Conservation (phyloP, 345 rosid species). For the Murraya koenigii region DNA sequence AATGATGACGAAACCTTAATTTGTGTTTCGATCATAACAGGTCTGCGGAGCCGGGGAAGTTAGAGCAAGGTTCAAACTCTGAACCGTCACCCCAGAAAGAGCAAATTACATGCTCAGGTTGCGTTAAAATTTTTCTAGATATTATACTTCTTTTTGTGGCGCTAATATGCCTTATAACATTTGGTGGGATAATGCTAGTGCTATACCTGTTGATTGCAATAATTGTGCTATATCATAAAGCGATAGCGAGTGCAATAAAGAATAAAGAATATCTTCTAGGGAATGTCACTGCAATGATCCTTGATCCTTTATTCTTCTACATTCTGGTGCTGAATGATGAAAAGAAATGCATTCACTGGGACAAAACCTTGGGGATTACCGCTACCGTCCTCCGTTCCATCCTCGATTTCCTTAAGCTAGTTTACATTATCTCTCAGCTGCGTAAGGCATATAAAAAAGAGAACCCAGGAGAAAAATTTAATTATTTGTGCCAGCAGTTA, state of each 20-base stretch:
- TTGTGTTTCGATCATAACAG: no score
- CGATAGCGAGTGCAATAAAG: not conserved
- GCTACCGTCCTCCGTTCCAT: conserved; percentile 1
- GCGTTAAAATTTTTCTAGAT: accelerated
- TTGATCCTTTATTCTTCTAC: conserved; percentile 17
- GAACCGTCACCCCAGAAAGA: no score
- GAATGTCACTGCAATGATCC: conserved; percentile 10
- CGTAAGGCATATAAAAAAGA: not conserved
- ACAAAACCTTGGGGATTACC: conserved; percentile 6
- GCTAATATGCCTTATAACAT: accelerated
- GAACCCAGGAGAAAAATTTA: no score
- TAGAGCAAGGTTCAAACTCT: no score
- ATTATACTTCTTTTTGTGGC: accelerated
- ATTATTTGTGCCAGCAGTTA: accelerated
- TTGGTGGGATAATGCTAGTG: no score
- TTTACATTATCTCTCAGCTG: not conserved
- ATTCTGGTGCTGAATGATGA: not conserved
- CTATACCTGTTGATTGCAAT: not conserved
- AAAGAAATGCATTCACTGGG: not conserved
- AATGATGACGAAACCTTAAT: no score
- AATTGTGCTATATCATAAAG: no score
- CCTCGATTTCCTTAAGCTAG: not conserved
- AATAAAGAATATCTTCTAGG: not conserved
- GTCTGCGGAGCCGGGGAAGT: no score
- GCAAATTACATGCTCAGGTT: no score